Evolutionary conservation across 2,329 filamentous ascomycete species (phyloP).

Genomic region (Bipolaris zeicola): DNA sequence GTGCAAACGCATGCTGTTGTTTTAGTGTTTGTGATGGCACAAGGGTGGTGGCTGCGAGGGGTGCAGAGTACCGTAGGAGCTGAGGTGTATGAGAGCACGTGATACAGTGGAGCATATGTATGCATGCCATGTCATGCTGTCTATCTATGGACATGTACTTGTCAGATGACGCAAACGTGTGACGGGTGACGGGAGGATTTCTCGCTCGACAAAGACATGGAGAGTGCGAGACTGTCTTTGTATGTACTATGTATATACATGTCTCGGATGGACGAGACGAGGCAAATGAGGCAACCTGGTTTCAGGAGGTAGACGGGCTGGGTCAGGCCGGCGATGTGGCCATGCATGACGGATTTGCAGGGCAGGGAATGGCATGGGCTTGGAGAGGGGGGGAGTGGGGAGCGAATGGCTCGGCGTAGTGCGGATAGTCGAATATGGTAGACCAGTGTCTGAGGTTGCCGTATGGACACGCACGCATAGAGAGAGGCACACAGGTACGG

Average conservation of each 20-base stretch:
- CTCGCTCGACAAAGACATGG: background rate
- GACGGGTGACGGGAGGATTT: background rate
- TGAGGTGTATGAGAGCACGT: background rate
- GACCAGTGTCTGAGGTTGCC: conserved; percentile 3
- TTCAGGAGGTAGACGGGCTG: background rate
- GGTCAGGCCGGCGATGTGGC: background rate
- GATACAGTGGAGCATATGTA: background rate
- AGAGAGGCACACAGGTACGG: background rate
- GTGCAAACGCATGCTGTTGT: background rate
- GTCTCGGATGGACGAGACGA: background rate
- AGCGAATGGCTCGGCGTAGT: conserved; percentile 11
- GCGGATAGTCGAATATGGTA: conserved; percentile 4
- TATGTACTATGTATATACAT: background rate
- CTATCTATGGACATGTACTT: background rate
- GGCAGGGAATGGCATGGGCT: conserved; percentile 1
- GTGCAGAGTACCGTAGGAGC: background rate
- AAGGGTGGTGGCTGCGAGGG: background rate
- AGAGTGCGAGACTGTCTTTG: background rate
- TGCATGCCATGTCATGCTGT: background rate
- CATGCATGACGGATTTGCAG: background rate
- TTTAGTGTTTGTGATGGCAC: background rate
- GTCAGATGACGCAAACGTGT: background rate
- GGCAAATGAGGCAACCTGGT: background rate
- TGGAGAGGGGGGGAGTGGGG: conserved; percentile 11
- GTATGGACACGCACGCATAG: background rate